These are phyloP conservation scores for Naganishia liquefaciens DNA, from an alignment of 1,284 basidiomycete species.

Conservation along the genomic window DNA sequence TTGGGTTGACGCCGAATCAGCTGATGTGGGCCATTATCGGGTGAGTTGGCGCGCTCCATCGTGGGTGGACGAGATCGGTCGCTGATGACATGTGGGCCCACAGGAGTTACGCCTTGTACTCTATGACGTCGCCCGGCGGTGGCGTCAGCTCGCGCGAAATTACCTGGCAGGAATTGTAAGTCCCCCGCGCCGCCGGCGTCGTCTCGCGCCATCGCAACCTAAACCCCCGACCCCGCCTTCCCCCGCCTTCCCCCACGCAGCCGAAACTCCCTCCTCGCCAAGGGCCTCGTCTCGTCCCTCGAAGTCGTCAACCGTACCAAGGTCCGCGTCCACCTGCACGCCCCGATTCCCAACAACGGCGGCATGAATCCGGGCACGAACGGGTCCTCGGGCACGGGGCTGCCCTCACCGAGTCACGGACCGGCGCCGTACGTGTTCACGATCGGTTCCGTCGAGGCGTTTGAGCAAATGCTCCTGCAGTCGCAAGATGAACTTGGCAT, in stretches of 20 bases:
- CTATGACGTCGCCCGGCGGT: constrained; percentile 44
- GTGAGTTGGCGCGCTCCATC: constrained; percentile 35
- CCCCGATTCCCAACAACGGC: constrained; percentile 42
- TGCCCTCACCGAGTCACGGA: constrained; percentile 49
- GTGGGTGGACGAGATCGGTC: too few species aligned
- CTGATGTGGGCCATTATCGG: constrained; percentile 45
- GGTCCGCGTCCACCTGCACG: constrained; percentile 60
- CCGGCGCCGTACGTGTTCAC: constrained; percentile 78
- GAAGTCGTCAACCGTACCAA: constrained; percentile 87
- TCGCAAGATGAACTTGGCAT: constrained; percentile 91
- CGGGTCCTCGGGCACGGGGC: constrained; percentile 32
- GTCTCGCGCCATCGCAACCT: too few species aligned
- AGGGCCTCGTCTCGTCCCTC: constrained; percentile 92
- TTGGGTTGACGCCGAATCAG: constrained; percentile 49
- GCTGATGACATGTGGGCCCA: too few species aligned
- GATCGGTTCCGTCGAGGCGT: constrained; percentile 95
- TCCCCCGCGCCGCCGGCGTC: too few species aligned
- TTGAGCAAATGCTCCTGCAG: constrained; percentile 90
- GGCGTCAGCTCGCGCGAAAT: constrained; percentile 69
- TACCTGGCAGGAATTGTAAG: constrained; percentile 92
- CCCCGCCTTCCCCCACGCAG: constrained; percentile 35
- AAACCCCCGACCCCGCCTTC: too few species aligned
- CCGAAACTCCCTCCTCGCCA: constrained; percentile 90
- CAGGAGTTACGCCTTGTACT: constrained; percentile 49
- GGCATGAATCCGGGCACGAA: constrained; percentile 34